These are phyloP conservation scores for Calendula officinalis DNA, from an alignment of 129 eudicot genomes.

Conservation along the genomic window DNA sequence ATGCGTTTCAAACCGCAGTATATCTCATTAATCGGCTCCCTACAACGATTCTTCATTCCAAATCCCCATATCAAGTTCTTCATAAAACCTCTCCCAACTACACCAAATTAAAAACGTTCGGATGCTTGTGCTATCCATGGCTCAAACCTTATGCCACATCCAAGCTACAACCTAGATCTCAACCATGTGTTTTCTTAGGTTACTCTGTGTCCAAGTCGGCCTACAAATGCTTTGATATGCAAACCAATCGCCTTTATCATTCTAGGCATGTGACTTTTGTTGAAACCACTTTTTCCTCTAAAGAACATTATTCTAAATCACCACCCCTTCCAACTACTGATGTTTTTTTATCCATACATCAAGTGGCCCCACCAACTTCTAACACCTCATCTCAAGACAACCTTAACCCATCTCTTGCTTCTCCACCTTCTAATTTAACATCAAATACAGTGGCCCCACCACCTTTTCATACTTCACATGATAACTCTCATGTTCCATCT, in stretches of 20 bases:
- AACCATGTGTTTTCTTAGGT: conserved; percentile 11
- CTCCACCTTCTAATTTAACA: background rate
- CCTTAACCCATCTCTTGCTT: background rate
- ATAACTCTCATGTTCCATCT: background rate
- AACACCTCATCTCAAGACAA: background rate
- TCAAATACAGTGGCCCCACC: background rate
- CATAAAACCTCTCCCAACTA: background rate
- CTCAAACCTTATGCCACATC: conserved; percentile 1
- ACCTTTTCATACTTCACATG: background rate
- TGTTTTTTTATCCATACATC: background rate
- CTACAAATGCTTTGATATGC: background rate
- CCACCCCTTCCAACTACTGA: background rate
- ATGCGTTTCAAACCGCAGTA: too few relatives aligned
- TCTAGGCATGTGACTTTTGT: background rate
- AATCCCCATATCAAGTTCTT: conserved; percentile 3
- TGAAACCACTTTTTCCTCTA: background rate
- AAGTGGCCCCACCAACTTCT: background rate
- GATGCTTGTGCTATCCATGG: conserved; percentile 21
- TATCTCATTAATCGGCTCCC: background rate
- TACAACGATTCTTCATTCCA: background rate
- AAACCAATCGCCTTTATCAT: conserved; percentile 3
- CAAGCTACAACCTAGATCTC: conserved; percentile 5
- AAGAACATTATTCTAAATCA: background rate
- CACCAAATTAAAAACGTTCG: background rate
- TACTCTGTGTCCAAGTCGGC: background rate